These are phyloP conservation scores for Volvox africanus DNA, from an alignment of 139 green algal species.

Conservation along the genomic window DNA sequence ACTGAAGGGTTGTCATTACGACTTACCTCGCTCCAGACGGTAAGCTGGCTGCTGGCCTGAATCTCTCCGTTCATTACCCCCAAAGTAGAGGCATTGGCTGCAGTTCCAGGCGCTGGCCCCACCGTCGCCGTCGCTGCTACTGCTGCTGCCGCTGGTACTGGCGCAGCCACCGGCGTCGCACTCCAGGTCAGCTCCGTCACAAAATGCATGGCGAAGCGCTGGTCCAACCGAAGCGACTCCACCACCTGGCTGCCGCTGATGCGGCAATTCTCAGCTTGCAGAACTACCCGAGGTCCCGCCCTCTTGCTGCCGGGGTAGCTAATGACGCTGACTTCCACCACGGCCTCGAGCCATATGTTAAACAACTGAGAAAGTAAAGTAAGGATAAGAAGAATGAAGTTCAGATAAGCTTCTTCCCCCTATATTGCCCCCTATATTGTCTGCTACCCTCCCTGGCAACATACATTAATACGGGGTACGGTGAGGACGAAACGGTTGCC, in stretches of 20 bases:
- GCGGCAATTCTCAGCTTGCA: slow-evolving; percentile 57
- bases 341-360: slow-evolving; percentile 72
- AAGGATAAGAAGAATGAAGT: background rate
- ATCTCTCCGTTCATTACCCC: slow-evolving; percentile 46
- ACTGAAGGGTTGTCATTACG: too few species aligned
- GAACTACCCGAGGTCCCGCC: background rate
- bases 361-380: slow-evolving; percentile 67
- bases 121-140: background rate
- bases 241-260: slow-evolving; percentile 62
- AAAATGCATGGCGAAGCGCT: slow-evolving; percentile 69
- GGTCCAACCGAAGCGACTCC: slow-evolving; percentile 60
- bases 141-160: background rate
- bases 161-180: background rate
- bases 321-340: slow-evolving; percentile 63
- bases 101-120: background rate
- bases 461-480: slow-evolving; percentile 69
- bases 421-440: background rate
- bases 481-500: slow-evolving; percentile 69
- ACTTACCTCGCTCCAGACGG: slow-evolving; percentile 61
- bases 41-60: slow-evolving; percentile 27
- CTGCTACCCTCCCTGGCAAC: background rate
- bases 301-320: background rate
- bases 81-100: too few species aligned
- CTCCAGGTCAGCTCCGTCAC: slow-evolving; percentile 63
- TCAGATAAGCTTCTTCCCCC: background rate